Base-by-base conservation (phyloP, 768 basidiomycete genomes). In the Lactarius deliciosus region DNA sequence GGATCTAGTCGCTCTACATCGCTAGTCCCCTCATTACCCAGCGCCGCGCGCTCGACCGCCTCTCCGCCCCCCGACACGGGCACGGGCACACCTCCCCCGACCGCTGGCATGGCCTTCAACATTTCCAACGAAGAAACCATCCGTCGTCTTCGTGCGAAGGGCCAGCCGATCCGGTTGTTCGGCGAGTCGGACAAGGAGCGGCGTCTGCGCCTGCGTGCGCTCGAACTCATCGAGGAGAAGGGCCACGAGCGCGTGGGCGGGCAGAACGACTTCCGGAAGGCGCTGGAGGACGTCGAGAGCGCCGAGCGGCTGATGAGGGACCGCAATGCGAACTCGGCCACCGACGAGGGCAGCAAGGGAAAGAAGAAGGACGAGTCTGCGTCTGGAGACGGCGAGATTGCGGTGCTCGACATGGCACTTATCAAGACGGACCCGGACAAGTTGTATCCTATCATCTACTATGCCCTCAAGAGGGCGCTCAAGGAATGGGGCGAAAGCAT, bases 401-500 rank as follows among this genome's bases (percentile, higher is more conserved):
- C 80, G 53, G 76, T 73, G 36, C 79, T 99, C 57, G 94, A 99
- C 76, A 76, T 98, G 34, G 80, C 75, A 7, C 81, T 98, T 66
- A 76, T 98, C 73, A 96, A 94, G 81, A 86, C 86, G 20, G 93
- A 98, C 75, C 92, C 94, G 8, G 92, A 96, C 80, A 97, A 92
- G 77, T 80, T 98, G 34, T 98, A 99, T 74, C 97, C 97, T 0
- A 81, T 98, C 72, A 98, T 99, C 59, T 99, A 99, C 74, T 94
- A 95, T 75, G 93, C 95, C 1, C 79, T 98, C 65, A 98, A 98
- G 81, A 83, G 90, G 68, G 90, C 88, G 6, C 81, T 98, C 60
- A 94, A 94, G 72, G 97, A 99, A 74, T 99, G 97, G 97, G 96
- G 88, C 70, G 90, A 94, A 72, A 91, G 91, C 57, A 90, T 99